These are phyloP conservation scores for Mycena latifolia DNA, from an alignment of 768 basidiomycete species.

Conservation along the genomic window DNA sequence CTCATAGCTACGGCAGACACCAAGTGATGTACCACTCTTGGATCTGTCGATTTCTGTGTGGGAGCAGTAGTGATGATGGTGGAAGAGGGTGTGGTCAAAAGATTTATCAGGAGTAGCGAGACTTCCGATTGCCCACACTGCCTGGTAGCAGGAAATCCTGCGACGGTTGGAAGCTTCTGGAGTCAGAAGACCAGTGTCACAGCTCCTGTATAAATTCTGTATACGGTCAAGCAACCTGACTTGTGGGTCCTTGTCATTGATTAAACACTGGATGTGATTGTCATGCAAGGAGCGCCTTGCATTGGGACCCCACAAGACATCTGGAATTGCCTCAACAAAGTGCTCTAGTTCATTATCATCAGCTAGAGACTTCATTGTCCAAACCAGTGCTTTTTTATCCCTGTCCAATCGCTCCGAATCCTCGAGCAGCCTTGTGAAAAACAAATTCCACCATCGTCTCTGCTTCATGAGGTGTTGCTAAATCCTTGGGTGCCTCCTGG, in stretches of 20 bases:
- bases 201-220: not conserved
- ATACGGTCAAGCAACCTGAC: not conserved
- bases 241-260: not conserved
- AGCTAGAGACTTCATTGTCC: too few relatives aligned
- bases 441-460: not conserved
- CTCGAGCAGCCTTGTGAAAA: not conserved
- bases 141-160: too few relatives aligned
- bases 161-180: not conserved
- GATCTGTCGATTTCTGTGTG: not conserved
- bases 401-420: not conserved
- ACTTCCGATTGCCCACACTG: conserved; percentile 1
- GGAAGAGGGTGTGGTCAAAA: not conserved
- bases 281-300: too few relatives aligned
- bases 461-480: not conserved
- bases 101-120: not conserved
- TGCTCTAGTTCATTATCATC: too few relatives aligned
- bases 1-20: conserved; percentile 1
- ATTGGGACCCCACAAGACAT: too few relatives aligned
- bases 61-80: not conserved
- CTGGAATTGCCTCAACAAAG: too few relatives aligned
- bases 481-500: not conserved
- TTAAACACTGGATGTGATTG: not conserved
- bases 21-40: not conserved
- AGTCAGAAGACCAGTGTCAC: not conserved
- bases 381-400: too few relatives aligned